Base-by-base conservation (phyloP, 2,329 filamentous ascomycete genomes). In the Alternaria atra region DNA sequence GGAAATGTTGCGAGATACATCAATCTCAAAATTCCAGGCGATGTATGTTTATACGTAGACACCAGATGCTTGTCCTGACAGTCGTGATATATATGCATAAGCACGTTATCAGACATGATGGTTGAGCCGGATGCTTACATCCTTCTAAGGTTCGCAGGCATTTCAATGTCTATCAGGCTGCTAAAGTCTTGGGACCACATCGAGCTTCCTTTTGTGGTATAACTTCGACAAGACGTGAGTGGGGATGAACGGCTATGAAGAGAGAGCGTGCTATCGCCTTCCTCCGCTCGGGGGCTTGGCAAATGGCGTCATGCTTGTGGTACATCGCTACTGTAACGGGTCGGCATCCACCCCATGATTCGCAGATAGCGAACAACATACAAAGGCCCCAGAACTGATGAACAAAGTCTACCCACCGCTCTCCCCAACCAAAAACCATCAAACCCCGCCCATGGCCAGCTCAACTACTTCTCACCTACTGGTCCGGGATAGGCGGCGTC, bases 401-500 rank as follows among this genome's bases (percentile, higher is more conserved):
- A 20, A 20, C 20, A 20, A 20, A 20, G 20, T 20, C 20, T 20
- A 20, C 8, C 7, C n/a, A 6, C 37, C 10, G 10, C 9, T 20
- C 20, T 13, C n/a, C 17, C 15, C 37, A 20, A 4, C 4, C 17
- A 20, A 20, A 9, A 20, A 20, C 17, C 37, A 39, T 12, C 5
- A 10, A 39, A 20, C 20, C 20, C 20, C 20, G 2, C 20, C 20
- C 20, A 20, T 20, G 20, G 20, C 20, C 20, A 20, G 20, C 20
- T 20, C 20, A 20, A 39, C 3, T 17, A 6, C 35, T 39, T 39
- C 35, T 39, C 2, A 23, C 17, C 37, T 40, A 40, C 17, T 9
- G 17, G 9, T 40, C 37, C 17, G 17, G 17, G 8, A 23, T 4
- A 20, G 61, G 60, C 29, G 68, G 66, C 13, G 60, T 65, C 23